Conservation (phyloP, 1,139 yeast genomes). For the Pichia cactophila region DNA sequence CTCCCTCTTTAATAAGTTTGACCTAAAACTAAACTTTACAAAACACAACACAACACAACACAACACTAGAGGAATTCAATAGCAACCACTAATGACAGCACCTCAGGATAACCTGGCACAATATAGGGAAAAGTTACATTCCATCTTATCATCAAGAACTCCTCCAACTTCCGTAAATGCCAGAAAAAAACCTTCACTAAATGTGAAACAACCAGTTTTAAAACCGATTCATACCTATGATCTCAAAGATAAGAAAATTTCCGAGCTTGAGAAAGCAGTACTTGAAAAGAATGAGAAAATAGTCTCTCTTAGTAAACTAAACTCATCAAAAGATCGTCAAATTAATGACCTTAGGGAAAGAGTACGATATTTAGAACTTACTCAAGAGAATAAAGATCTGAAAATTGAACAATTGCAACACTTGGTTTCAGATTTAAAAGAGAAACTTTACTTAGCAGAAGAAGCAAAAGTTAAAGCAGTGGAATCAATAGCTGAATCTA, state of each 20-base stretch:
- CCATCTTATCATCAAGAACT: constrained; percentile 1
- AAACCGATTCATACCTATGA: background rate
- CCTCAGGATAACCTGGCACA: constrained; percentile 3
- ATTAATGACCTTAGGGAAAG: constrained; percentile 3
- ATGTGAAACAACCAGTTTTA: background rate
- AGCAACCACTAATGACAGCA: background rate
- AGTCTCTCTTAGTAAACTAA: constrained; percentile 3
- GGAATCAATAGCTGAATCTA: background rate
- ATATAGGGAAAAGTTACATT: constrained; percentile 8
- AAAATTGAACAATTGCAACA: constrained; percentile 7
- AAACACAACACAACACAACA: background rate
- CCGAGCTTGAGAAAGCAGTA: constrained; percentile 3
- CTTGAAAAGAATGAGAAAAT: constrained; percentile 8
- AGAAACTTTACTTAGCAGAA: background rate
- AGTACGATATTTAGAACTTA: constrained; percentile 1
- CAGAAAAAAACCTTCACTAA: background rate
- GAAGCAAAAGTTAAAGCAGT: background rate
- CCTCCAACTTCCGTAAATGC: background rate
- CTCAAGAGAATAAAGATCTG: constrained; percentile 1
- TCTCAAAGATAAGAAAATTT: background rate
- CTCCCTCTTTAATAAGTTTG: background rate
- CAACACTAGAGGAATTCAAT: background rate
- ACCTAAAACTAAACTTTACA: too few relatives aligned
- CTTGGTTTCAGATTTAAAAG: constrained; percentile 2
- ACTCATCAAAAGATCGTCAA: constrained; percentile 2